These are phyloP conservation scores for Multifurca ochricompacta DNA, from an alignment of 768 basidiomycete genomes.

Conservation along the genomic window DNA sequence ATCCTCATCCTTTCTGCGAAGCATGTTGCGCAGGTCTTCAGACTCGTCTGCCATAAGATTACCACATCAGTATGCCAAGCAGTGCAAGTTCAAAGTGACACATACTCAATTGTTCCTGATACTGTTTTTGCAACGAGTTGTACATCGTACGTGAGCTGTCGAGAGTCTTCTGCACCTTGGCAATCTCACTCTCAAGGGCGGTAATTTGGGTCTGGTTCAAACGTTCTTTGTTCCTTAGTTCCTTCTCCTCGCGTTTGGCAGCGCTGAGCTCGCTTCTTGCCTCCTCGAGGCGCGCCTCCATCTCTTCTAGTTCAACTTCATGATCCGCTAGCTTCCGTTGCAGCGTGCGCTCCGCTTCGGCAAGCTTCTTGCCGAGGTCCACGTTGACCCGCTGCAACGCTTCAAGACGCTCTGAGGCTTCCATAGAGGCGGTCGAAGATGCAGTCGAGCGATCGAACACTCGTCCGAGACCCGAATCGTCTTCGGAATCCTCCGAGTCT, in stretches of 20 bases:
- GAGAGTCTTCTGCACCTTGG: slow-evolving; percentile 63
- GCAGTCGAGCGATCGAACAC: slow-evolving; percentile 52
- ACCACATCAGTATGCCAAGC: not conserved
- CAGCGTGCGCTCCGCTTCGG: slow-evolving; percentile 64
- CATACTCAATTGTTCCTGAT: slow-evolving; percentile 80
- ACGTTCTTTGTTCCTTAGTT: slow-evolving; percentile 79
- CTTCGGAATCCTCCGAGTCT: slow-evolving; percentile 47
- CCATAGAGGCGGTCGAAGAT: slow-evolving; percentile 61
- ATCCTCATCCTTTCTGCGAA: slow-evolving; percentile 68
- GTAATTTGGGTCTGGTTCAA: slow-evolving; percentile 58
- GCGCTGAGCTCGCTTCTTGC: slow-evolving; percentile 64
- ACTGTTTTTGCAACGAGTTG: slow-evolving; percentile 74
- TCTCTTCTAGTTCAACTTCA: slow-evolving; percentile 76
- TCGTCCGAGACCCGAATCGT: slow-evolving; percentile 43
- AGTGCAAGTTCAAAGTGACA: slow-evolving; percentile 20
- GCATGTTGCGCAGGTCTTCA: slow-evolving; percentile 66
- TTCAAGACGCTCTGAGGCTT: slow-evolving; percentile 64
- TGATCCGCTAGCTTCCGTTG: slow-evolving; percentile 65
- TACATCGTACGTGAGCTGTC: slow-evolving; percentile 70
- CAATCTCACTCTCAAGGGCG: slow-evolving; percentile 70
- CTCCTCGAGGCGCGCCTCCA: slow-evolving; percentile 73
- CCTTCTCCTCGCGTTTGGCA: slow-evolving; percentile 89
- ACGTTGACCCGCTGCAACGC: slow-evolving; percentile 64
- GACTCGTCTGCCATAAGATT: slow-evolving; percentile 59
- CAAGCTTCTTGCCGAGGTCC: slow-evolving; percentile 66